Evolutionary conservation across 179 eudicot genomes (phyloP).

Genomic region (Spergularia azorica): DNA sequence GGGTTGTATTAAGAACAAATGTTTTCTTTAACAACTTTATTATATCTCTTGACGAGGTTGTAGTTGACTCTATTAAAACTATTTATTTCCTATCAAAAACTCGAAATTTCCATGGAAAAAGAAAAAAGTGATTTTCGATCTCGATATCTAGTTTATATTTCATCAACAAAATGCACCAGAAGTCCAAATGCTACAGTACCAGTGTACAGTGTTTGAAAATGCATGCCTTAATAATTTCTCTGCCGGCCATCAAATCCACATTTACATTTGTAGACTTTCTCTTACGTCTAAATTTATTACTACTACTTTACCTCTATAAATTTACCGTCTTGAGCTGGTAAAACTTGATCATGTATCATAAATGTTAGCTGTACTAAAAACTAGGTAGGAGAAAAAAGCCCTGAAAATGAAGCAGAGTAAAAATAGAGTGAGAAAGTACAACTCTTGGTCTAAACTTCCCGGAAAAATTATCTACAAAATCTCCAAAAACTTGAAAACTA

Average conservation of each 20-base stretch:
- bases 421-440: background rate
- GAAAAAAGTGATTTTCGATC: too few species aligned
- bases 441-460: slow-evolving; percentile 8
- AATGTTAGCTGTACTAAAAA: background rate
- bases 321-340: background rate
- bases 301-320: background rate
- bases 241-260: background rate
- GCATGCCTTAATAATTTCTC: background rate
- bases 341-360: background rate
- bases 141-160: too few species aligned
- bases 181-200: too few species aligned
- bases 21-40: too few species aligned
- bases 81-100: too few species aligned
- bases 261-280: background rate
- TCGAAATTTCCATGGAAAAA: too few species aligned
- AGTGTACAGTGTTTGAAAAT: background rate
- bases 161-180: too few species aligned
- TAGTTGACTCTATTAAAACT: too few species aligned
- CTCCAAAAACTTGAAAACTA: slow-evolving; percentile 11
- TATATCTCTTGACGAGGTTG: too few species aligned
- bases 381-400: background rate
- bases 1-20: too few species aligned
- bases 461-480: slow-evolving; percentile 4
- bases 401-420: slow-evolving; percentile 4
- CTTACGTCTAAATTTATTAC: background rate